Evolutionary conservation across 2,329 filamentous ascomycete species (phyloP).

Genomic region (Fusarium sp.): DNA sequence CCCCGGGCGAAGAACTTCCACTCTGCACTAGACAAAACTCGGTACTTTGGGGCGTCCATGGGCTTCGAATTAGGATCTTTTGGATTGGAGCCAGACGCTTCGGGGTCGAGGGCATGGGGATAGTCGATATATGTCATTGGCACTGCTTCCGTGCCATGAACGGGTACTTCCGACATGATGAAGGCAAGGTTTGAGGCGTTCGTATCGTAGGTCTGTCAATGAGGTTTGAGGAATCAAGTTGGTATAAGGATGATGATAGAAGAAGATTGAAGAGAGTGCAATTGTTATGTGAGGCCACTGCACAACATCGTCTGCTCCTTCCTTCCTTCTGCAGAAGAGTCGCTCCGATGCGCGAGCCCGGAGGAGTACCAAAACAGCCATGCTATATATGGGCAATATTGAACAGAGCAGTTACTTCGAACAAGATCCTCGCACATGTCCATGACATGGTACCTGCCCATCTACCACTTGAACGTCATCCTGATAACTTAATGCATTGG

Average conservation of each 20-base stretch:
- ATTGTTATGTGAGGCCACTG: background rate
- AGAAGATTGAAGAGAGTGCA: no score
- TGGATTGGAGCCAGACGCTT: background rate
- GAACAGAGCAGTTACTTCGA: background rate
- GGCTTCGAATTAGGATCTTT: background rate
- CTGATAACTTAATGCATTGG: background rate
- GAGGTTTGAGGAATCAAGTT: no score
- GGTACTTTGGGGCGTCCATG: constrained; percentile 41
- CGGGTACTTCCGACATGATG: background rate
- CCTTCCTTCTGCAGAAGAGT: background rate
- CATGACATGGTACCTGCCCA: no score
- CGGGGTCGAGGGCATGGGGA: background rate
- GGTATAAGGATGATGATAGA: background rate
- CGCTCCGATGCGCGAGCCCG: no score
- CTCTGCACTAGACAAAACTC: constrained; percentile 57
- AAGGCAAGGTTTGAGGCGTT: background rate
- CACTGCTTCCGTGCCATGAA: background rate
- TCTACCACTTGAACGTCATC: no score
- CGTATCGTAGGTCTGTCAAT: background rate
- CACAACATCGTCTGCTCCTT: background rate
- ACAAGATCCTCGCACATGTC: background rate
- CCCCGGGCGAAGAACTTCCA: constrained; percentile 61
- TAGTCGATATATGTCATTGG: background rate
- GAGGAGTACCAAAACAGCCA: no score
- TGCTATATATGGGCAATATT: no score